A percentile compares a stretch with the other conserved stretches of the same genome.
Evolutionary conservation across 2,329 filamentous ascomycete genomes (phyloP).

Genomic region (Penicillium nordicum): DNA sequence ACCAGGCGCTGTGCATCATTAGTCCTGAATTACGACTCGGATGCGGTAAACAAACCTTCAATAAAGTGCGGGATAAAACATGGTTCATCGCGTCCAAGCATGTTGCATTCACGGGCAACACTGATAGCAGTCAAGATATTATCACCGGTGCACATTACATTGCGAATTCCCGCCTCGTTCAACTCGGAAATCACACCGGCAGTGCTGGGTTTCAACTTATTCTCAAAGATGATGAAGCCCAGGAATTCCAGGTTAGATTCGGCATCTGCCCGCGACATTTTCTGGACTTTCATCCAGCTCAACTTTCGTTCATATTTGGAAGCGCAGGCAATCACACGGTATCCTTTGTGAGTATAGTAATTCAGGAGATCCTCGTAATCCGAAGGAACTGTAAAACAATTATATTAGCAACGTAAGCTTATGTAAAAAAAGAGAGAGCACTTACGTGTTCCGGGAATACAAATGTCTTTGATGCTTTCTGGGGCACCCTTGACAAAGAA

Average conservation of each 20-base stretch:
- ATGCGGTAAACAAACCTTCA: slow-evolving; percentile 53
- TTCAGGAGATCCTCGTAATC: slow-evolving; percentile 88
- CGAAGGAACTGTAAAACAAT: slow-evolving; percentile 58
- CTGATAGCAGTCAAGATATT: slow-evolving; percentile 97
- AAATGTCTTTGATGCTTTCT: slow-evolving; percentile 94
- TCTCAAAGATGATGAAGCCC: slow-evolving; percentile 98
- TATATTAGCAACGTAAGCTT: not conserved
- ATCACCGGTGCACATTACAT: slow-evolving; percentile 96
- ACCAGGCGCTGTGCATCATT: slow-evolving; percentile 55
- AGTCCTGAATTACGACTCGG: slow-evolving; percentile 7
- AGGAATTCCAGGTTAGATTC: slow-evolving; percentile 82
- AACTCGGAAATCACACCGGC: slow-evolving; percentile 78
- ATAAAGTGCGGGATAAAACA: slow-evolving; percentile 91
- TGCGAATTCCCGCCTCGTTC: slow-evolving; percentile 74
- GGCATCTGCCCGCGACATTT: slow-evolving; percentile 82
- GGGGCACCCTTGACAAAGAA: slow-evolving; percentile 96
- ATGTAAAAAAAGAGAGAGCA: slow-evolving; percentile 13
- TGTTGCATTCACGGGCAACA: slow-evolving; percentile 82
- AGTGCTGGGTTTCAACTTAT: slow-evolving; percentile 91
- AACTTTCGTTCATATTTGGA: slow-evolving; percentile 83
- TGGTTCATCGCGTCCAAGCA: slow-evolving; percentile 76
- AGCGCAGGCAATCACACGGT: slow-evolving; percentile 92
- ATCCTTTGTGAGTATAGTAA: slow-evolving; percentile 92
- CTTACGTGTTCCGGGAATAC: slow-evolving; percentile 73
- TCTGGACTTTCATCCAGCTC: slow-evolving; percentile 91